Percentiles rank a stretch among this genome's conserved stretches.
Evolutionary conservation across 1,139 yeast species (phyloP).

Genomic region (Kurtzmaniella quercitrusa): DNA sequence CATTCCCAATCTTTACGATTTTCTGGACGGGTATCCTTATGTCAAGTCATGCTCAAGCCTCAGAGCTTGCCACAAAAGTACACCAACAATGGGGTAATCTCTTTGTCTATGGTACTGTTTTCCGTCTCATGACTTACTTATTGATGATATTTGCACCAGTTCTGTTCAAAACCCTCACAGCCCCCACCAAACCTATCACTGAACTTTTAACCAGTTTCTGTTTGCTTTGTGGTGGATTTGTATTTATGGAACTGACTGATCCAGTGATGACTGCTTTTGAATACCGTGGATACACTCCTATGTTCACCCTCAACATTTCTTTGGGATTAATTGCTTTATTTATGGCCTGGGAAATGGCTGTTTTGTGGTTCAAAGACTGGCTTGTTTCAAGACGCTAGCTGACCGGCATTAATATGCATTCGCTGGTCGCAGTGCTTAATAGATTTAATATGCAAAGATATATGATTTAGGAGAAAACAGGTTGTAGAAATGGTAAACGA

Average conservation of each 20-base stretch:
- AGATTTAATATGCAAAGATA: neutral
- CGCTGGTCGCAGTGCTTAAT: neutral
- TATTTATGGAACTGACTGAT: slow-evolving; percentile 89
- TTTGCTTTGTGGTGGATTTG: slow-evolving; percentile 80
- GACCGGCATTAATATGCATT: neutral
- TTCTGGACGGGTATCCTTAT: slow-evolving; percentile 97
- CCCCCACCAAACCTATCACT: slow-evolving; percentile 65
- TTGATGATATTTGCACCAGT: slow-evolving; percentile 53
- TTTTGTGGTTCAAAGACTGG: slow-evolving; percentile 63
- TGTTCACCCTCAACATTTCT: slow-evolving; percentile 85
- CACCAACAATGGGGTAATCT: slow-evolving; percentile 92
- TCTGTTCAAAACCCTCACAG: slow-evolving; percentile 25
- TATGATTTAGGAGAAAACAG: neutral
- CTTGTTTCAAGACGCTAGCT: slow-evolving; percentile 18
- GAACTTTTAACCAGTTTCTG: slow-evolving; percentile 78
- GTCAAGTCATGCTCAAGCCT: slow-evolving; percentile 92
- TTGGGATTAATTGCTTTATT: slow-evolving; percentile 74
- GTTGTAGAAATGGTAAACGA: no score
- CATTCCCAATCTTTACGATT: slow-evolving; percentile 87
- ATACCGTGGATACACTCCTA: slow-evolving; percentile 78
- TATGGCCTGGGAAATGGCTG: slow-evolving; percentile 87
- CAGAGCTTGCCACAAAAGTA: slow-evolving; percentile 66
- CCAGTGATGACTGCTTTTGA: slow-evolving; percentile 80
- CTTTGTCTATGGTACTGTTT: slow-evolving; percentile 70
- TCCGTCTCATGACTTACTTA: slow-evolving; percentile 67